Evolutionary conservation across 2,329 filamentous ascomycete species (phyloP), one percentile per base, ranked within the genome.

Genomic region (Fonsecaea pedrosoi): DNA sequence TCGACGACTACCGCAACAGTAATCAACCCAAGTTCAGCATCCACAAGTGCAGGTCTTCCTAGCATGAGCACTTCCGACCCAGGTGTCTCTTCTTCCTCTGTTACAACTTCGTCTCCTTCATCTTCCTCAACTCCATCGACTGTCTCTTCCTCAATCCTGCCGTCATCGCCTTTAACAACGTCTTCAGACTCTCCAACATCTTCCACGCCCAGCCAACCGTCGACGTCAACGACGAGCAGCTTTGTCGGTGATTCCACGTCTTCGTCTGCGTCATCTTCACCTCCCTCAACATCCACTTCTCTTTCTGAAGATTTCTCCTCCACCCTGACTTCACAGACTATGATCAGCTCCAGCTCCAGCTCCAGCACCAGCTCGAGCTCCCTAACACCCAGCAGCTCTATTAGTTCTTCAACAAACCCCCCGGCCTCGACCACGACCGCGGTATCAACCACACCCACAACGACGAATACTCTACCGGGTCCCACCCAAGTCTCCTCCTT

Each of bases 401-500:
- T 25, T 25, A 25, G 25, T 25, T 35, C 37, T 37, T 30, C 50
- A 13, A 25, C 50, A 5, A 21, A 38, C 1, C 5, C 37, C 2
- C 12, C 12, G 5, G 32, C 25, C 50, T 38, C 25, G 25, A 25
- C 25, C 25, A 25, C 60, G 18, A 42, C 25, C 18, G 2, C 37
- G 8, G 50, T 6, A 35, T 37, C 45, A 54, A 40, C 50, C 6
- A 37, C 67, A 15, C 53, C 57, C 15, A 56, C 54, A 3, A 55
- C 63, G 10, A 60, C 55, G 13, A 25, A 57, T 3, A 30, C 59
- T 25, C 54, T 62, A 10, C 58, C 62, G 13, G 64, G 61, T 15
- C 68, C 68, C 2, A 48, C 60, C 3, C 38, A 67, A 56, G 53
- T 70, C 25, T 60, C 69, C 37, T 54, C 48, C 15, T 71, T 71